Evolutionary conservation across 805 yeast species (phyloP).

Genomic region (Monosporozyma servazzii): DNA sequence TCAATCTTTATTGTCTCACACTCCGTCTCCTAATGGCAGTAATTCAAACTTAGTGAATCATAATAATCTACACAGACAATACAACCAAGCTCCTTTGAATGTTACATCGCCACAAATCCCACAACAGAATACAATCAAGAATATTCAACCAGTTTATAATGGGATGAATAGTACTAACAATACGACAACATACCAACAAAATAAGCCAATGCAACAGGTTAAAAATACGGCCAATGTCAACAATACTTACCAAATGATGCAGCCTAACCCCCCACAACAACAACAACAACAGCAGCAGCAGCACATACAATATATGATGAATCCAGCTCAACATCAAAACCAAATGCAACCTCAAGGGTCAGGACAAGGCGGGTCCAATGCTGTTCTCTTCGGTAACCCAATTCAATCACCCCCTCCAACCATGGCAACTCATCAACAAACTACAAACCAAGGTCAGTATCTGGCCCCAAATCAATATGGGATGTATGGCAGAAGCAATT

Average conservation of each 20-base stretch:
- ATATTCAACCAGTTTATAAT: background rate
- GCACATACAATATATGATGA: constrained; percentile 7
- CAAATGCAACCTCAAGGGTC: constrained; percentile 15
- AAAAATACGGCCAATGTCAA: constrained; percentile 1
- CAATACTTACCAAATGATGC: background rate
- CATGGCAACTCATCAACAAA: background rate
- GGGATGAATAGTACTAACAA: background rate
- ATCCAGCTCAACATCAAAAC: background rate
- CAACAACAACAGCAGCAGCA: constrained; percentile 7
- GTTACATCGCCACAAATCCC: background rate
- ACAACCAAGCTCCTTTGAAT: background rate
- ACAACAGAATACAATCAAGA: background rate
- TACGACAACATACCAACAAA: background rate
- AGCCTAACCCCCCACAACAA: background rate
- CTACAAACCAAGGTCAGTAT: background rate
- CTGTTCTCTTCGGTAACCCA: constrained; percentile 5
- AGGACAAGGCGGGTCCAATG: constrained; percentile 9
- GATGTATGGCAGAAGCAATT: background rate
- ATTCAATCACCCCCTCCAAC: constrained; percentile 1
- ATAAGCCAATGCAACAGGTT: background rate
- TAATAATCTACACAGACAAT: background rate
- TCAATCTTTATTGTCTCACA: constrained; percentile 21
- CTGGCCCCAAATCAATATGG: constrained; percentile 1
- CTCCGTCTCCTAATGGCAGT: constrained; percentile 24
- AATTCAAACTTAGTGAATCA: constrained; percentile 6